Percentiles rank a stretch among this genome's conserved stretches.
Conservation (phyloP, 371 early-diverging fungal genomes). For the Nematocida homosporus region DNA sequence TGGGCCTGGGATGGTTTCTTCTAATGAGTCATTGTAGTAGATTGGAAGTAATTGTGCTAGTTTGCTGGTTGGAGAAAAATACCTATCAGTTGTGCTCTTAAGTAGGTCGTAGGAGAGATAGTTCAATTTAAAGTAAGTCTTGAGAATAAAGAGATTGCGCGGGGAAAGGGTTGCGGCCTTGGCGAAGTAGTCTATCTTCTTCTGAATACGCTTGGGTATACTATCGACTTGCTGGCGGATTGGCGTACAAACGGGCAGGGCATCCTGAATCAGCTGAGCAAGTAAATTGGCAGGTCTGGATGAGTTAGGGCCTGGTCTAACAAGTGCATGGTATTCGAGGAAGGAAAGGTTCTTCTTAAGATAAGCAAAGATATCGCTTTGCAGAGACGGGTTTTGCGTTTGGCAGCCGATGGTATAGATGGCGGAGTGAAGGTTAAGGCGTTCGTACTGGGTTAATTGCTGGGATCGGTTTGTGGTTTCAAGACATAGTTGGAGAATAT, state of each 20-base stretch:
- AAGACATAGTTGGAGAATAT: conserved; percentile 3
- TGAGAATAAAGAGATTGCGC: neutral
- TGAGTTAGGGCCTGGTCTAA: neutral
- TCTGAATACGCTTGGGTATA: neutral
- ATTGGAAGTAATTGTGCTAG: neutral
- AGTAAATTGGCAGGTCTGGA: no score
- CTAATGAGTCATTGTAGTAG: neutral
- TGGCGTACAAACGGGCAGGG: neutral
- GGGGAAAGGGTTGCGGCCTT: neutral
- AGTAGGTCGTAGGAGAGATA: neutral
- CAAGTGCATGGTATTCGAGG: neutral
- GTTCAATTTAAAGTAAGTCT: neutral
- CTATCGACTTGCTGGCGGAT: neutral
- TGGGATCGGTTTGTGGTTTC: conserved; percentile 5
- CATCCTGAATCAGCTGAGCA: no score
- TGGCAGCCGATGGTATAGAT: neutral
- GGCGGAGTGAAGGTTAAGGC: neutral
- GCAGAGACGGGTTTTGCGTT: neutral
- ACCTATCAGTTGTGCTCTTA: neutral
- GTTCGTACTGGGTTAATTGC: conserved; percentile 9
- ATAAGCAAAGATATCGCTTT: conserved; percentile 13
- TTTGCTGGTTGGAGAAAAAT: neutral
- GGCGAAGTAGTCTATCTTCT: neutral
- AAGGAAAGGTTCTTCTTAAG: conserved; percentile 13
- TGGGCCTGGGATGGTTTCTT: neutral